Conservation (phyloP, 116 monocot genomes). For the Cymodocea nodosa region DNA sequence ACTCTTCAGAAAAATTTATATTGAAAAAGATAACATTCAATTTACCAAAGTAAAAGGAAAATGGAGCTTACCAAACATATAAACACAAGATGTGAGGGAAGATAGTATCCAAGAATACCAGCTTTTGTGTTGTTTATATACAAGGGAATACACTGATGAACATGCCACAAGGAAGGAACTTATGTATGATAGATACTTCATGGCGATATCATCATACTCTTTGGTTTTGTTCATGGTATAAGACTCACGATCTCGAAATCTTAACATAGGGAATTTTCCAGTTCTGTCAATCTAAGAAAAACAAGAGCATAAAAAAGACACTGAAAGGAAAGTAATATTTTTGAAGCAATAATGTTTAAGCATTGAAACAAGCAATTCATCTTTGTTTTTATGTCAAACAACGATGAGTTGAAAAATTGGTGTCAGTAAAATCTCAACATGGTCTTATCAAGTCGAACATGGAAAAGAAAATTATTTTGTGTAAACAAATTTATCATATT, state of each 20-base stretch:
- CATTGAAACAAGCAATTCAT: neutral
- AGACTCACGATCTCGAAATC: slow-evolving; percentile 80
- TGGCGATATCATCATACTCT: slow-evolving; percentile 94
- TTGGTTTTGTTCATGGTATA: slow-evolving; percentile 86
- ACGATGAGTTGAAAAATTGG: too few species aligned
- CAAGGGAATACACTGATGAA: slow-evolving; percentile 80
- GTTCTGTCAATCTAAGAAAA: slow-evolving; percentile 73
- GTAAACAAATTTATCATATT: too few species aligned
- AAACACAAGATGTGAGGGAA: slow-evolving; percentile 87
- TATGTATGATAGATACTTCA: slow-evolving; percentile 90
- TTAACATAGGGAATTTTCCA: slow-evolving; percentile 70
- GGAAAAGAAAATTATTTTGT: too few species aligned
- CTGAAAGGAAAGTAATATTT: neutral
- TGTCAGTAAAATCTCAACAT: too few species aligned
- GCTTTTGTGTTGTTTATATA: slow-evolving; percentile 78
- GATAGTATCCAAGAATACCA: slow-evolving; percentile 99
- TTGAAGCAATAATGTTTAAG: neutral
- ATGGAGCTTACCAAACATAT: slow-evolving; percentile 91
- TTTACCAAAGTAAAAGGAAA: neutral
- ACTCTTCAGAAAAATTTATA: too few species aligned
- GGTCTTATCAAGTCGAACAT: too few species aligned
- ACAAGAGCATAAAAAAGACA: neutral
- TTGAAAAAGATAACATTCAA: too few species aligned
- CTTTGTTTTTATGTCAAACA: too few species aligned
- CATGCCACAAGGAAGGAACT: slow-evolving; percentile 62